phyloP scores from a whole-genome alignment of 2,329 filamentous ascomycete species.

The Penicillium sp. region DNA sequence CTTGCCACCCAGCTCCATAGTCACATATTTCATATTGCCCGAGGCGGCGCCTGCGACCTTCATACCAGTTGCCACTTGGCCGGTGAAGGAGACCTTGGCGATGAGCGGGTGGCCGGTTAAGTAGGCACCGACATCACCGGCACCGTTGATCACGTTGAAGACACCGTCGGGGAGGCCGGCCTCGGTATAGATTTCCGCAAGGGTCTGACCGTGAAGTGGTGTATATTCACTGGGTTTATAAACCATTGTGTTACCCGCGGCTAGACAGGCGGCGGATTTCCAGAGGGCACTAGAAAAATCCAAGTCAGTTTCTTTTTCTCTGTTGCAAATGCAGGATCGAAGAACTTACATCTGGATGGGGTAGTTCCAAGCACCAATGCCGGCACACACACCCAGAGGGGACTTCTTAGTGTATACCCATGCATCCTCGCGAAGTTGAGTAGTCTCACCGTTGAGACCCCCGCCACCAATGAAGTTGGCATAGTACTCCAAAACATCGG shows the following conservation, averaged over 20 bases:
- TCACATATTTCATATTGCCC: constrained; percentile 81
- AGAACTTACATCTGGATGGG: constrained; percentile 70
- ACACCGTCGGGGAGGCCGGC: constrained; percentile 78
- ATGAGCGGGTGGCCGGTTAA: constrained; percentile 70
- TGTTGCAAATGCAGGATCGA: background rate
- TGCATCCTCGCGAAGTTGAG: constrained; percentile 69
- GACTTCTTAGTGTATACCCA: constrained; percentile 83
- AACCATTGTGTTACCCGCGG: constrained; percentile 84
- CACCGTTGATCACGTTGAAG: constrained; percentile 83
- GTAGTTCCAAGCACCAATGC: constrained; percentile 90
- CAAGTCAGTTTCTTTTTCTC: constrained; percentile 4
- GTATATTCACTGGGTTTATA: constrained; percentile 90
- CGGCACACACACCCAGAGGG: constrained; percentile 77
- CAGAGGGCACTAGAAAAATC: constrained; percentile 60
- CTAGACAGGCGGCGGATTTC: constrained; percentile 83
- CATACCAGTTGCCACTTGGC: constrained; percentile 77
- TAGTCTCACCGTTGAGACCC: constrained; percentile 76
- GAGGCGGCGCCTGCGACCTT: constrained; percentile 77
- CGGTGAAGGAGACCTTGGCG: constrained; percentile 86
- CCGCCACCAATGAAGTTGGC: constrained; percentile 74
- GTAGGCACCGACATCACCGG: constrained; percentile 72
- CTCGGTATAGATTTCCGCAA: constrained; percentile 74
- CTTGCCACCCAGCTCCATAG: constrained; percentile 89
- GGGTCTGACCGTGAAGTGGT: constrained; percentile 72
- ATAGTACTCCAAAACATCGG: constrained; percentile 83